Percentiles rank a stretch among this genome's conserved stretches.
These are phyloP conservation scores for Rosa multiflora DNA, from an alignment of 306 rosid genomes.

Conservation along the genomic window DNA sequence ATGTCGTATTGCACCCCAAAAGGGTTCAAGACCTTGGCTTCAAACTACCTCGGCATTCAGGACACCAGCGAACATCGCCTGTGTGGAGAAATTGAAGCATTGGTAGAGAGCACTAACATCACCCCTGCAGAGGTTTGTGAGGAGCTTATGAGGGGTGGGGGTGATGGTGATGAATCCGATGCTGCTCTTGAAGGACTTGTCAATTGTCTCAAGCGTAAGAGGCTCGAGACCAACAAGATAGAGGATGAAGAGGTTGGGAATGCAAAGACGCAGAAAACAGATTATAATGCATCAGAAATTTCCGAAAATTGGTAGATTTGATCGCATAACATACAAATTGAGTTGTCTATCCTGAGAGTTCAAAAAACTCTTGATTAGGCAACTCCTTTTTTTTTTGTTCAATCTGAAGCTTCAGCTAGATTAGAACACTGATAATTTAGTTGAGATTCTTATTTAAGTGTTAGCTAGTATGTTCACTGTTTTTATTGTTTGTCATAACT, in stretches of 20 bases:
- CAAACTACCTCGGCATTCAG: slow-evolving; percentile 34
- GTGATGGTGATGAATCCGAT: slow-evolving; percentile 35
- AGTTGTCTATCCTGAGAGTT: neutral
- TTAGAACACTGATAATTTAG: neutral
- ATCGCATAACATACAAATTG: neutral
- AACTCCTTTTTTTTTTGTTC: too few relatives aligned
- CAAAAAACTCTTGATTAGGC: neutral
- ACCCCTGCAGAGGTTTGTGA: slow-evolving; percentile 55
- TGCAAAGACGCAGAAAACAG: slow-evolving; percentile 1
- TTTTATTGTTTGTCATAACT: too few relatives aligned
- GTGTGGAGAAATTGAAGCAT: slow-evolving; percentile 23
- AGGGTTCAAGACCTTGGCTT: slow-evolving; percentile 40
- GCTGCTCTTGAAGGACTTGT: slow-evolving; percentile 24
- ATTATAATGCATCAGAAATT: neutral
- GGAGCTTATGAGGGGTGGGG: slow-evolving; percentile 36
- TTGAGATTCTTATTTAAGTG: neutral
- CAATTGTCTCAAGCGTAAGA: slow-evolving; percentile 26
- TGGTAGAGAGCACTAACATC: slow-evolving; percentile 31
- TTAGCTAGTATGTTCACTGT: neutral
- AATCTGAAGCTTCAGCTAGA: too few relatives aligned
- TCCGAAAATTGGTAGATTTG: neutral
- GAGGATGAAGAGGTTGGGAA: neutral
- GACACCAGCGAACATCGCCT: slow-evolving; percentile 14
- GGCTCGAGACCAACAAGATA: neutral
- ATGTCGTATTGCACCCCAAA: slow-evolving; percentile 38